Conservation (phyloP, 2,329 filamentous ascomycete species). For the Fusarium sp. region DNA sequence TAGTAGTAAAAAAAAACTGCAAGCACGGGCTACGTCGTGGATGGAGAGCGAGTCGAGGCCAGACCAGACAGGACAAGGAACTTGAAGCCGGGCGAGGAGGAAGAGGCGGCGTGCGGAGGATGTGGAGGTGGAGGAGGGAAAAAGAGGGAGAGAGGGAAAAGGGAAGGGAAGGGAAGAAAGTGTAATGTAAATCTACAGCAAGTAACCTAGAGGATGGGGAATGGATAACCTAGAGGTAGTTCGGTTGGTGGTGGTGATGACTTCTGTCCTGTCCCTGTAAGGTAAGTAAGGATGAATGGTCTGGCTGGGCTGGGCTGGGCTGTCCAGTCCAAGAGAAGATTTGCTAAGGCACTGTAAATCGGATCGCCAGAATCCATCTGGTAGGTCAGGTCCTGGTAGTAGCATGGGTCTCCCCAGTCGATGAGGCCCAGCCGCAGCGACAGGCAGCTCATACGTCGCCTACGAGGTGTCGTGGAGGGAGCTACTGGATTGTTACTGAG, state of each 20-base stretch:
- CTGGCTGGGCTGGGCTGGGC: not conserved
- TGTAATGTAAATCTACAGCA: constrained; percentile 8
- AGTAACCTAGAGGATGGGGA: constrained; percentile 15
- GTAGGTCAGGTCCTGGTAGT: not conserved
- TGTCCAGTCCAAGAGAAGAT: constrained; percentile 40
- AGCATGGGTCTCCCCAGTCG: constrained; percentile 39
- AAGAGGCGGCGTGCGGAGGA: constrained; percentile 30
- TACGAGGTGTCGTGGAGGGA: not conserved
- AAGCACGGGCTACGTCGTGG: constrained; percentile 21
- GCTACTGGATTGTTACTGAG: constrained; percentile 31
- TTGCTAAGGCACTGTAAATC: constrained; percentile 39
- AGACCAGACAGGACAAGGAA: constrained; percentile 27
- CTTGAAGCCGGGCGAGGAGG: constrained; percentile 31
- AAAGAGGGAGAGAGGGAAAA: constrained; percentile 18
- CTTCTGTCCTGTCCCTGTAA: constrained; percentile 37
- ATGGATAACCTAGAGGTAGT: constrained; percentile 23
- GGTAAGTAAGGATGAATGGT: not conserved
- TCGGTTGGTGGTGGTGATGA: constrained; percentile 43
- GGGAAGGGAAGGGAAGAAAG: not conserved
- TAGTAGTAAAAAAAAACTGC: constrained; percentile 23
- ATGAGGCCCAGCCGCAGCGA: constrained; percentile 35
- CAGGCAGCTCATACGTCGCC: not conserved
- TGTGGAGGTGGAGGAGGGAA: constrained; percentile 21
- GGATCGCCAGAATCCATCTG: constrained; percentile 5
- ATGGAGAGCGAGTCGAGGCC: constrained; percentile 33